phyloP scores from a whole-genome alignment of 345 rosid genomes.

The Populus ilicifolia region DNA sequence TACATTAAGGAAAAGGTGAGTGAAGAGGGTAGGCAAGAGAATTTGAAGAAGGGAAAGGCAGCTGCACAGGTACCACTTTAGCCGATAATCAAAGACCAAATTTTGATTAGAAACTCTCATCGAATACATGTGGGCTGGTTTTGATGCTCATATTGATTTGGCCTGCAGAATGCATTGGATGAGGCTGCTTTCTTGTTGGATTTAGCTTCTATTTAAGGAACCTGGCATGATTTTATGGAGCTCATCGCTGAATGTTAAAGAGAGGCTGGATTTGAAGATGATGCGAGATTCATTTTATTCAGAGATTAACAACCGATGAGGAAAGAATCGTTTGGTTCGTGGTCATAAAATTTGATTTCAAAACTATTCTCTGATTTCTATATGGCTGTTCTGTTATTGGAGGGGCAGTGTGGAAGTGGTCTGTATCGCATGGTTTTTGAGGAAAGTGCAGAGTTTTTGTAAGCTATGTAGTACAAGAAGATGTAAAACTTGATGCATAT shows the following conservation, averaged over 20 bases:
- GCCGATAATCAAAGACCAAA: not conserved
- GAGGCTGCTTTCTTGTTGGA: slow-evolving; percentile 87
- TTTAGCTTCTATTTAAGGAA: slow-evolving; percentile 81
- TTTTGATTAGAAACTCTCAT: not conserved
- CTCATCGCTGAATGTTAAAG: slow-evolving; percentile 65
- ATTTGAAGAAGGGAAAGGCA: slow-evolving; percentile 80
- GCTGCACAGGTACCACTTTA: slow-evolving; percentile 52
- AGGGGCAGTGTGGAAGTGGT: not conserved
- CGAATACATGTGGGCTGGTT: not conserved
- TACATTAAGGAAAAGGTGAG: slow-evolving; percentile 72
- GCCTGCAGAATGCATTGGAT: slow-evolving; percentile 58
- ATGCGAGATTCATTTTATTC: slow-evolving; percentile 55
- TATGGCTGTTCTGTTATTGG: not conserved
- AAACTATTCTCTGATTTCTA: not conserved
- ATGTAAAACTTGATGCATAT: not conserved
- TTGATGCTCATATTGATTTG: slow-evolving; percentile 1
- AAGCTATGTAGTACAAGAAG: not conserved
- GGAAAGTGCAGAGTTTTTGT: not conserved
- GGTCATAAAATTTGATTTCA: not conserved
- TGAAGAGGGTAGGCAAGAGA: slow-evolving; percentile 72
- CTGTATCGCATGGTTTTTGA: not conserved
- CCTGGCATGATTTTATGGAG: slow-evolving; percentile 54
- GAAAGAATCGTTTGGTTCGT: not conserved
- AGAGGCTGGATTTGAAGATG: slow-evolving; percentile 60
- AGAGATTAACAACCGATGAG: slow-evolving; percentile 37